Base-by-base conservation (phyloP, 2,329 filamentous ascomycete genomes). In the Anthostomella pinea region DNA sequence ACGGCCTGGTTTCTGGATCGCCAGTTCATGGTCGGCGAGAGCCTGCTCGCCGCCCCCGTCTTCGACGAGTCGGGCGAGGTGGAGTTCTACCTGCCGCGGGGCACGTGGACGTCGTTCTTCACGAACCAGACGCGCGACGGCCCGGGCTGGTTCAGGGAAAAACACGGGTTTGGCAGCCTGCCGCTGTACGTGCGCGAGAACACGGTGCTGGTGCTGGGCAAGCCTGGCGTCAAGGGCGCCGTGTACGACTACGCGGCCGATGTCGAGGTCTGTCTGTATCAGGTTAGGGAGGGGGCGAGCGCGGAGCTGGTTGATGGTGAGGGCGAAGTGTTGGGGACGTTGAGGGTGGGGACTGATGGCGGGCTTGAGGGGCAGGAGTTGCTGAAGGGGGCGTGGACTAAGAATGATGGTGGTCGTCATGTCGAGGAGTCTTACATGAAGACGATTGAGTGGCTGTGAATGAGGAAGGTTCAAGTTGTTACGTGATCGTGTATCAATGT, bases 21-120 rank as follows among this genome's bases (percentile, higher is more conserved):
- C 20, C 79, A 87, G 57, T 87, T 85, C 60, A 83, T 87, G 77
- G 66, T 87, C n/a, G 84, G 84, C 2, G 70, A 72, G 11, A 72
- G 70, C 33, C 59, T 87, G 21, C 63, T 87, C 6, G 77, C 79
- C 1, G 72, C 68, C 5, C 73, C 73, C 13, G 79, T 90, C 4
- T 89, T 89, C 53, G 84, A 84, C 5, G 80, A 84, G 54, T 68
- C 70, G 1, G 80, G 79, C 1, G 71, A 72, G 22, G 81, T 81
- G 1, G 75, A 82, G 38, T 83, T 85, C 56, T 87, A 87, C 57
- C 64, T 83, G 11, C 64, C 75, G 45, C 48, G 55, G 51, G 64
- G 73, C 35, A 58, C 54, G 51, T 69, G 73, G 73, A 70, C 71
- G 18, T 64, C 62, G 10, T 65, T 64, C 55, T 65, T 77, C 52